These are phyloP conservation scores for Spathaspora girioi DNA, from an alignment of 805 yeast genomes.

Conservation along the genomic window DNA sequence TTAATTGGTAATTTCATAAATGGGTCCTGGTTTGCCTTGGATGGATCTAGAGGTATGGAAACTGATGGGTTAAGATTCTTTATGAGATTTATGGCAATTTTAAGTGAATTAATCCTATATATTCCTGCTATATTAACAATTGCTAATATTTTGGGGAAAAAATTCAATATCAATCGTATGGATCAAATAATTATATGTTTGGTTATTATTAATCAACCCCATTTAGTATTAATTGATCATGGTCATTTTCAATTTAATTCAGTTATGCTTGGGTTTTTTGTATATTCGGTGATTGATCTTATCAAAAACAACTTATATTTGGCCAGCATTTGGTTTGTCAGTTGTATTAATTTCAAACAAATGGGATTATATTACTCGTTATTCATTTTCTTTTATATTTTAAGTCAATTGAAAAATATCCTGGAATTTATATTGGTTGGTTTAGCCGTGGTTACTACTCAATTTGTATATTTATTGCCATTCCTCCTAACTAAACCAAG, in stretches of 20 bases:
- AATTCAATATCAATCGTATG: constrained; percentile 52
- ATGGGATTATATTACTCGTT: constrained; percentile 96
- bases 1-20: constrained; percentile 62
- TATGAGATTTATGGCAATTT: constrained; percentile 77
- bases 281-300: constrained; percentile 63
- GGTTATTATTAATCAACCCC: constrained; percentile 81
- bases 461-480: constrained; percentile 55
- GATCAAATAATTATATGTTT: constrained; percentile 76
- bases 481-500: constrained; percentile 42
- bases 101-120: constrained; percentile 70
- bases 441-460: constrained; percentile 55
- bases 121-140: constrained; percentile 78
- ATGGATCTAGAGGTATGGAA: constrained; percentile 75
- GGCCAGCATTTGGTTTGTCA: constrained; percentile 75
- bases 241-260: constrained; percentile 97
- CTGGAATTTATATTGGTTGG: constrained; percentile 60
- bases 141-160: constrained; percentile 67
- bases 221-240: constrained; percentile 81
- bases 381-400: constrained; percentile 73
- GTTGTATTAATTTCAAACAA: constrained; percentile 83
- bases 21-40: constrained; percentile 72
- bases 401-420: constrained; percentile 48
- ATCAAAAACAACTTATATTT: constrained; percentile 58
- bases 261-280: constrained; percentile 86
- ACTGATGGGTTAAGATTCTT: constrained; percentile 62